phyloP scores from a whole-genome alignment of 169 alveolate genomes.

The Cystoisospora suis region DNA sequence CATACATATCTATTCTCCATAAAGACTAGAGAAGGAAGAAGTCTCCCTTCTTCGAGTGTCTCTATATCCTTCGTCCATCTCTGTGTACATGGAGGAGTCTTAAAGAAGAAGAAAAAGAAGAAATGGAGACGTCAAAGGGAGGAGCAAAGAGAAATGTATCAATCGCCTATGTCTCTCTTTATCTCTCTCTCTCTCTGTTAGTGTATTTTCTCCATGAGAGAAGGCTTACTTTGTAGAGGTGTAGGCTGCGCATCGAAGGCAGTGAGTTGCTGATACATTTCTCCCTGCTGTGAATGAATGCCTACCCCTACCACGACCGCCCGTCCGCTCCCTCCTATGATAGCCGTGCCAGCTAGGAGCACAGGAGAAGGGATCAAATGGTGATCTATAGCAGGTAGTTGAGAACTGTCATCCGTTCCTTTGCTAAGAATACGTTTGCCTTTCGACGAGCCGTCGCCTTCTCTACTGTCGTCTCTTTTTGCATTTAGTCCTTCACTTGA shows the following conservation, averaged over 20 bases:
- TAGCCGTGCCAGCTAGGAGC: conserved; percentile 80
- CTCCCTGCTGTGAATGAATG: conserved; percentile 76
- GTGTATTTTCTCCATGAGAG: neutral
- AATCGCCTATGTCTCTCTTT: neutral
- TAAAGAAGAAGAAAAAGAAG: no score
- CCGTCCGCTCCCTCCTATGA: conserved; percentile 83
- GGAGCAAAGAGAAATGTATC: neutral
- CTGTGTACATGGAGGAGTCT: no score
- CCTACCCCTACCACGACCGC: conserved; percentile 84
- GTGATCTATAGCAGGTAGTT: neutral
- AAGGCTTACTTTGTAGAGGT: conserved; percentile 75
- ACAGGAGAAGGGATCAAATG: conserved; percentile 77
- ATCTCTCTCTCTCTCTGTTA: neutral
- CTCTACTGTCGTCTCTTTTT: neutral
- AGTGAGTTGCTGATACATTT: conserved; percentile 66
- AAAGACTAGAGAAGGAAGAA: no score
- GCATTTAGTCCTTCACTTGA: neutral
- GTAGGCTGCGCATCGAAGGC: conserved; percentile 81
- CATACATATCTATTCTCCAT: no score
- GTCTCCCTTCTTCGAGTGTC: no score
- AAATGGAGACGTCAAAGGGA: no score
- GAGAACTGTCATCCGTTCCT: neutral
- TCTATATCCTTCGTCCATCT: no score
- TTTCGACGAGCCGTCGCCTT: neutral
- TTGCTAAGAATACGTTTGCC: neutral